Percentiles rank a stretch among this genome's conserved stretches.
phyloP scores from a whole-genome alignment of 148 eudicot genomes.

The Rhododendron molle region DNA sequence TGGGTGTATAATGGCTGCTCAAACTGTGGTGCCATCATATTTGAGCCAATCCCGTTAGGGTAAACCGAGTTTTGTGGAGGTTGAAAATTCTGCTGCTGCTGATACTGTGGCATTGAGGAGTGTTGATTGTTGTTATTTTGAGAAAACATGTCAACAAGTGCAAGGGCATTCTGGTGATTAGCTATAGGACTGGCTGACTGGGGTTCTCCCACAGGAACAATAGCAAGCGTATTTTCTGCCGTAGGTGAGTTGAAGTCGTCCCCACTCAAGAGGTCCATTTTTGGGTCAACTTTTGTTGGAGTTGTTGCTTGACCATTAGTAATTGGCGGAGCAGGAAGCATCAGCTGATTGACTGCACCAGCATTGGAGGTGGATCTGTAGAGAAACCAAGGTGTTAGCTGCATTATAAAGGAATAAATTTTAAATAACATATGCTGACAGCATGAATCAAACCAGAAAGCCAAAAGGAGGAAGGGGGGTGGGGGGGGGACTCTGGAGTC shows the following conservation, averaged over 20 bases:
- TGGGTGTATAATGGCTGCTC: conserved; percentile 54
- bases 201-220: conserved; percentile 81
- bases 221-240: conserved; percentile 57
- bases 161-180: conserved; percentile 74
- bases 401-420: background rate
- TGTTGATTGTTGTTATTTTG: conserved; percentile 38
- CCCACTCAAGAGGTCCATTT: conserved; percentile 89
- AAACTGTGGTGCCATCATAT: conserved; percentile 42
- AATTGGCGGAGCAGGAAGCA: conserved; percentile 45
- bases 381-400: conserved; percentile 10
- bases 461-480: background rate
- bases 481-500: background rate
- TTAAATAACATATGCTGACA: background rate
- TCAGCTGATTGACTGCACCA: conserved; percentile 26
- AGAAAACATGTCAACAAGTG: conserved; percentile 81
- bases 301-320: conserved; percentile 48
- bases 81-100: conserved; percentile 60
- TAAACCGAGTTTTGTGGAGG: conserved; percentile 45
- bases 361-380: conserved; percentile 59
- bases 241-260: conserved; percentile 58
- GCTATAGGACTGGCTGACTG: conserved; percentile 58
- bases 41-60: conserved; percentile 51
- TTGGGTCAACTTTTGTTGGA: conserved; percentile 36
- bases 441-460: conserved; percentile 5
- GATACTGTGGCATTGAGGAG: conserved; percentile 47